These are phyloP conservation scores for Amanita subjunquillea DNA, from an alignment of 768 basidiomycete genomes.

Conservation along the genomic window DNA sequence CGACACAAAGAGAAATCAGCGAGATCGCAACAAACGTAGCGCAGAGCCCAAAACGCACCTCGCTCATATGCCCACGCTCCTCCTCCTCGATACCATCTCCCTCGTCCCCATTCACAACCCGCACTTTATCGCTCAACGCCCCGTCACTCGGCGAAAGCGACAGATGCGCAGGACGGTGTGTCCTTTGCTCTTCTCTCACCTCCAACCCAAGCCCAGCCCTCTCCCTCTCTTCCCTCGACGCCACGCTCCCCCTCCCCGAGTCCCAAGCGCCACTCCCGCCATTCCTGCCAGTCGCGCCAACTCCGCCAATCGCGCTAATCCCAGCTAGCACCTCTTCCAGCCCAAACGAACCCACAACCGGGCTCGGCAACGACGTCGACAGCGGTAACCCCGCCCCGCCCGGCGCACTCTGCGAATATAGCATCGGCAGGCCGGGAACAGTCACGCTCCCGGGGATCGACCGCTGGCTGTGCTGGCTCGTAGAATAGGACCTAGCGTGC, in stretches of 20 bases:
- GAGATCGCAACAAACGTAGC: not conserved
- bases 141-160: conserved; percentile 54
- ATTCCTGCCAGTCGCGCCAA: not conserved
- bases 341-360: not conserved
- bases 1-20: not conserved
- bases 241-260: not conserved
- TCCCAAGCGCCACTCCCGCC: not conserved
- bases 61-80: conserved; percentile 45
- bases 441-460: not conserved
- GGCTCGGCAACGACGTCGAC: not conserved
- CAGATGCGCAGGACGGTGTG: conserved; percentile 41
- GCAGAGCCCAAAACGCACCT: conserved; percentile 33
- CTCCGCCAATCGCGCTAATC: not conserved
- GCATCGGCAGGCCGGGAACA: not conserved
- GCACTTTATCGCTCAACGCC: conserved; percentile 35
- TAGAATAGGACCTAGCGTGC: not conserved
- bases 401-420: not conserved
- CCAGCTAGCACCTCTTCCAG: not conserved
- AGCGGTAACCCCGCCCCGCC: not conserved
- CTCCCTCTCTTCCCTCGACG: not conserved
- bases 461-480: conserved; percentile 1
- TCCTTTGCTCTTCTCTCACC: conserved; percentile 12
- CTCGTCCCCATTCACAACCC: conserved; percentile 18
- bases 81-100: conserved; percentile 36
- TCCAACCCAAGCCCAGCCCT: not conserved